Conservation (phyloP, 345 rosid species). For the Salix arbutifolia region DNA sequence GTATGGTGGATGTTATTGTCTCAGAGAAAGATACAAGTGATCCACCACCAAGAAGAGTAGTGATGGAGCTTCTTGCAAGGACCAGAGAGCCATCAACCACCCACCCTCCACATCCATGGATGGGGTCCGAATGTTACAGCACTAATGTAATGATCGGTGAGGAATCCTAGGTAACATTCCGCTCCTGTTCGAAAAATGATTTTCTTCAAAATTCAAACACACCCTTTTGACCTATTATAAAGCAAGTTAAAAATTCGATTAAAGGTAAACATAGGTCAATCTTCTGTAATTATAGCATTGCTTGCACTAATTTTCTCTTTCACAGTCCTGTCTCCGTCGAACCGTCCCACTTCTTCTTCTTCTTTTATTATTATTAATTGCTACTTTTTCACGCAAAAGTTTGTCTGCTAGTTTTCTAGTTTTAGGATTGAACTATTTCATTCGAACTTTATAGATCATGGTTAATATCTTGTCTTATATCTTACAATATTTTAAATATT, state of each 20-base stretch:
- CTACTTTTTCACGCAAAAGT: background rate
- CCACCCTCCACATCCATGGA: background rate
- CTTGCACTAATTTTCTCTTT: background rate
- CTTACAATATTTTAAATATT: too few relatives aligned
- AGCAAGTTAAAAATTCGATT: constrained; percentile 10
- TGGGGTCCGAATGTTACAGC: constrained; percentile 31
- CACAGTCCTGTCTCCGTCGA: background rate
- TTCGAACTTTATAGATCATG: too few relatives aligned
- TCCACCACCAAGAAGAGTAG: background rate
- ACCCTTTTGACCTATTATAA: constrained; percentile 31
- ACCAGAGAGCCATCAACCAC: constrained; percentile 15
- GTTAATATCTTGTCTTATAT: too few relatives aligned
- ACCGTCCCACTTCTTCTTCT: too few relatives aligned
- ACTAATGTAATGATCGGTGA: constrained; percentile 20
- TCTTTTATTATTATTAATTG: too few relatives aligned
- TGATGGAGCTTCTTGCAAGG: background rate
- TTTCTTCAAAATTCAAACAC: constrained; percentile 11
- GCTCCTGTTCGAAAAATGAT: background rate
- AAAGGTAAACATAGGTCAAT: constrained; percentile 34
- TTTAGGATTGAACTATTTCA: too few relatives aligned
- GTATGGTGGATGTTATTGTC: too few relatives aligned
- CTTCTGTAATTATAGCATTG: constrained; percentile 13
- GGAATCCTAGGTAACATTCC: constrained; percentile 44
- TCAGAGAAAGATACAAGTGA: background rate
- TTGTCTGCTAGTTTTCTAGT: too few relatives aligned